These are phyloP conservation scores for Leccinum solheimii DNA, from an alignment of 1,284 basidiomycete genomes.

Conservation along the genomic window DNA sequence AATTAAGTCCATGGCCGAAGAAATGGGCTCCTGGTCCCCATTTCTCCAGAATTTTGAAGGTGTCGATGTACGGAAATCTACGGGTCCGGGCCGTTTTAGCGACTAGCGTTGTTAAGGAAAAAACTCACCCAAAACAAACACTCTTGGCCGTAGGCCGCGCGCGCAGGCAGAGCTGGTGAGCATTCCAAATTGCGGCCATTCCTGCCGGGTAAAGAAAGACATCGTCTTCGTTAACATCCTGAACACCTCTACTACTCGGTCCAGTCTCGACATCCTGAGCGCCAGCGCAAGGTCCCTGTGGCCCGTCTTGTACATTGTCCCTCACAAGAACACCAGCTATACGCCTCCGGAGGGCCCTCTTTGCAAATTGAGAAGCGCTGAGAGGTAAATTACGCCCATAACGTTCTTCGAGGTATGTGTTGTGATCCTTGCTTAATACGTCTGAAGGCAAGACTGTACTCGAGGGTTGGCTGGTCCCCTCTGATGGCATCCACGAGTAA, in stretches of 20 bases:
- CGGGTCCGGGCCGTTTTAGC: constrained; percentile 7
- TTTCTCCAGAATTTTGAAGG: constrained; percentile 94
- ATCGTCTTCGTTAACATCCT: constrained; percentile 75
- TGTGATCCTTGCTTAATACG: constrained; percentile 49
- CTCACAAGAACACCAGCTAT: constrained; percentile 86
- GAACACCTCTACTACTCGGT: constrained; percentile 61
- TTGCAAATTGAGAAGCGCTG: constrained; percentile 73
- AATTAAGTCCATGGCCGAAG: constrained; percentile 78
- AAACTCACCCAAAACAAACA: constrained; percentile 83
- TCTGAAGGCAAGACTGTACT: constrained; percentile 8
- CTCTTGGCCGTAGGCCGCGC: constrained; percentile 69
- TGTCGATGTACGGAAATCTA: constrained; percentile 97
- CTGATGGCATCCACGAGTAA: constrained; percentile 21
- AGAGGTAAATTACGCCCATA: constrained; percentile 92
- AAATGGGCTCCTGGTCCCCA: constrained; percentile 97
- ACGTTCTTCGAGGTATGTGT: constrained; percentile 84
- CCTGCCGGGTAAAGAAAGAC: constrained; percentile 88
- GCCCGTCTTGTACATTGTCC: constrained; percentile 46
- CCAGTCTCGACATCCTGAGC: constrained; percentile 50
- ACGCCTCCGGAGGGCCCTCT: constrained; percentile 81
- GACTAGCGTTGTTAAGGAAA: background rate
- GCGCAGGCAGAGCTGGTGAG: constrained; percentile 73
- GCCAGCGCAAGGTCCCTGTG: constrained; percentile 44
- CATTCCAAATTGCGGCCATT: constrained; percentile 93
- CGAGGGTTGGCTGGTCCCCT: background rate